Conservation (phyloP, 163 green algal species). For the Prototheca cutis region DNA sequence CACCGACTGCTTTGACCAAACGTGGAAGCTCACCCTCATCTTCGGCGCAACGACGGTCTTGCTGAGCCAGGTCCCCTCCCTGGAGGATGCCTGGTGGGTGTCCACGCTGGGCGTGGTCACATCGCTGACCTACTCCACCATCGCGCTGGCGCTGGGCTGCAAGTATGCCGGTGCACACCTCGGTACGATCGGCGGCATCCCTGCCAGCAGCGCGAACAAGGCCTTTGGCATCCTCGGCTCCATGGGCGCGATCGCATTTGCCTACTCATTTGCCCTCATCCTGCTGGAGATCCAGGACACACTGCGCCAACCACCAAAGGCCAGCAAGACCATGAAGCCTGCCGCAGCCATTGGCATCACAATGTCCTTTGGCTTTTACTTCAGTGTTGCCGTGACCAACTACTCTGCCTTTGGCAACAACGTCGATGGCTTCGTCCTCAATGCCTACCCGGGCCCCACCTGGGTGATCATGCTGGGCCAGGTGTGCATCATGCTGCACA, state of each 20-base stretch:
- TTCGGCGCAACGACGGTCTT: conserved; percentile 26
- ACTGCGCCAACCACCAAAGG: conserved; percentile 6
- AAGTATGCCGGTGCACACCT: conserved; percentile 4
- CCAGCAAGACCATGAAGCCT: conserved; percentile 6
- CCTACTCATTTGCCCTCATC: conserved; percentile 22
- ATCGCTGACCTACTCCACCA: conserved; percentile 19
- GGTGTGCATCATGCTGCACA: conserved; percentile 18
- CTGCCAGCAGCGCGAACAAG: conserved; percentile 10
- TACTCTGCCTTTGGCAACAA: background rate
- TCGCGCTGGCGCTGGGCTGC: conserved; percentile 18
- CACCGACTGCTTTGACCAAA: conserved; percentile 6
- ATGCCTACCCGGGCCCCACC: background rate
- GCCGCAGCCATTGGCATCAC: conserved; percentile 3
- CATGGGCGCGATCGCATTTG: conserved; percentile 34
- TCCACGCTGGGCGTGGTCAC: conserved; percentile 18
- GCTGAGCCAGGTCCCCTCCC: conserved; percentile 22
- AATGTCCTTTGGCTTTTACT: conserved; percentile 16
- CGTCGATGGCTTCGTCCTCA: background rate
- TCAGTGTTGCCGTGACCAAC: conserved; percentile 1
- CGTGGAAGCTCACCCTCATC: conserved; percentile 28
- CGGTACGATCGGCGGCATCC: conserved; percentile 8
- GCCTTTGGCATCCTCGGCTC: conserved; percentile 30
- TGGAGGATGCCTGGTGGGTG: conserved; percentile 37
- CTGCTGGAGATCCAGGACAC: conserved; percentile 24
- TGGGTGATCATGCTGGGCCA: background rate